A percentile compares a stretch with the other conserved stretches of the same genome.
phyloP scores from a whole-genome alignment of 495 filamentous ascomycete genomes.

The Acidomyces sp. region DNA sequence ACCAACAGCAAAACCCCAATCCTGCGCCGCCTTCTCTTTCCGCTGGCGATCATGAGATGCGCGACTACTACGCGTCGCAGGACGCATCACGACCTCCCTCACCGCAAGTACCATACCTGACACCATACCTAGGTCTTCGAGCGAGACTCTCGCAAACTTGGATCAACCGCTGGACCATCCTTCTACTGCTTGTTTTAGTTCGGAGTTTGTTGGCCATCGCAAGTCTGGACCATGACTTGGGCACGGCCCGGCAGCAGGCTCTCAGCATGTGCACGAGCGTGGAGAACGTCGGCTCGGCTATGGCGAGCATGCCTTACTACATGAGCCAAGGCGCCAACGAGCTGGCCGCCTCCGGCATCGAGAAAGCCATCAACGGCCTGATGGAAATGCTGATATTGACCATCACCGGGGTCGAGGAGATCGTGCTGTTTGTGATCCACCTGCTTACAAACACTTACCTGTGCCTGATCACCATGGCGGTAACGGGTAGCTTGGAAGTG shows the following conservation, averaged over 20 bases:
- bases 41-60: conserved; percentile 44
- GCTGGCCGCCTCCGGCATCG: conserved; percentile 62
- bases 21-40: conserved; percentile 38
- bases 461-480: conserved; percentile 69
- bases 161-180: conserved; percentile 91
- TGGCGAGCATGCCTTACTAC: conserved; percentile 97
- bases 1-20: conserved; percentile 34
- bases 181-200: conserved; percentile 71
- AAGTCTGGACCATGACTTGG: conserved; percentile 57
- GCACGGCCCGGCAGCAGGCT: conserved; percentile 62
- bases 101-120: conserved; percentile 49
- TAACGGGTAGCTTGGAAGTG: conserved; percentile 61
- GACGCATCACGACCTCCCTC: conserved; percentile 35
- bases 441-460: conserved; percentile 78
- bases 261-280: conserved; percentile 78
- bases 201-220: conserved; percentile 62
- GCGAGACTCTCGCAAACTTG: conserved; percentile 75
- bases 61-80: conserved; percentile 37
- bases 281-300: conserved; percentile 85
- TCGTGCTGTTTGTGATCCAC: conserved; percentile 81
- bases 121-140: conserved; percentile 82
- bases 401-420: conserved; percentile 70
- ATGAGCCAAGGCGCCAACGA: conserved; percentile 78
- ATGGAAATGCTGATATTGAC: conserved; percentile 61
- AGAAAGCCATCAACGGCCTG: conserved; percentile 62